Evolutionary conservation across 1,139 yeast species (phyloP).

Genomic region (Ogataea hybrid): DNA sequence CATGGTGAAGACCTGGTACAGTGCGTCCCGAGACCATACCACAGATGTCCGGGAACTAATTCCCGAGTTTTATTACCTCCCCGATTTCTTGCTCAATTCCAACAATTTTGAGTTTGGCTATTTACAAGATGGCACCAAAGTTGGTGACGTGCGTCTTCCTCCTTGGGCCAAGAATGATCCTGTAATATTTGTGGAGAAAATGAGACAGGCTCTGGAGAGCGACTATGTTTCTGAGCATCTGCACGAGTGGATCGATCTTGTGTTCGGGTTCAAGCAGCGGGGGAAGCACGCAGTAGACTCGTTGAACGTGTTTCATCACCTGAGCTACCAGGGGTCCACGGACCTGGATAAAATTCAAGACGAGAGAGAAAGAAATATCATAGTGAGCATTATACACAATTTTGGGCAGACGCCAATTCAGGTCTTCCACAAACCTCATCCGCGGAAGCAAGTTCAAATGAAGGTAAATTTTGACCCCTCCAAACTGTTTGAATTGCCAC

Average conservation of each 20-base stretch:
- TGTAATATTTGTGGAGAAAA: conserved; percentile 62
- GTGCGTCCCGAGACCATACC: conserved; percentile 74
- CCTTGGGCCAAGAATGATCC: conserved; percentile 84
- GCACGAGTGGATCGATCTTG: conserved; percentile 79
- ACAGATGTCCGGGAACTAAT: conserved; percentile 84
- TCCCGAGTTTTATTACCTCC: conserved; percentile 80
- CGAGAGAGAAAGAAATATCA: conserved; percentile 68
- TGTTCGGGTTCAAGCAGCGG: conserved; percentile 76
- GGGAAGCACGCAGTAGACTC: conserved; percentile 66
- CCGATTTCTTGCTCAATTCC: conserved; percentile 67
- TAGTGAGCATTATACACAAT: conserved; percentile 80
- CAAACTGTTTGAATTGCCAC: conserved; percentile 29
- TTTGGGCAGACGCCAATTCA: conserved; percentile 88
- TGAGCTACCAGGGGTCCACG: conserved; percentile 81
- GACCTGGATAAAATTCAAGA: conserved; percentile 71
- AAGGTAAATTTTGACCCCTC: conserved; percentile 23
- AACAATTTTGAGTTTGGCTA: conserved; percentile 68
- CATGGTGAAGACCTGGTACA: conserved; percentile 69
- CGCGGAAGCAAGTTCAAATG: conserved; percentile 36
- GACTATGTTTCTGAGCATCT: conserved; percentile 71
- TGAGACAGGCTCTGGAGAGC: conserved; percentile 80
- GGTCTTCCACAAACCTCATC: conserved; percentile 65
- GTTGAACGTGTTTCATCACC: conserved; percentile 74
- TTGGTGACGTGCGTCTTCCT: conserved; percentile 67
- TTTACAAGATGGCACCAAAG: conserved; percentile 56